These are phyloP conservation scores for Candida sanyaensis DNA, from an alignment of 1,139 yeast genomes.

Conservation along the genomic window DNA sequence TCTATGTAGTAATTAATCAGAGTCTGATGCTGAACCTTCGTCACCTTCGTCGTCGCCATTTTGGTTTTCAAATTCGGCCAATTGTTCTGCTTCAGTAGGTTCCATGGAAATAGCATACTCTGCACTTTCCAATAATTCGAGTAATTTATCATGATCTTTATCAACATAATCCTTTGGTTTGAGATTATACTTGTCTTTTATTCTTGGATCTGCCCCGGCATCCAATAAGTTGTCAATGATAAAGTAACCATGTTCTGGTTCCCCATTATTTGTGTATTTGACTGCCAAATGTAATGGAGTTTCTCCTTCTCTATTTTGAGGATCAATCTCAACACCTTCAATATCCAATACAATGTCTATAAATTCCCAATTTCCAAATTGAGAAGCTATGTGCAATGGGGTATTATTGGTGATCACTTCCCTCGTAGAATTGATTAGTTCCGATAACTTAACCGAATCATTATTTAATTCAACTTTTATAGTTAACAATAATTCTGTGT, in stretches of 20 bases:
- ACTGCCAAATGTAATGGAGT: slow-evolving; percentile 92
- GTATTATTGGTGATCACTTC: slow-evolving; percentile 82
- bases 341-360: slow-evolving; percentile 80
- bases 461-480: slow-evolving; percentile 50
- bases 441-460: slow-evolving; percentile 52
- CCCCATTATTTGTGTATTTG: slow-evolving; percentile 62
- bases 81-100: slow-evolving; percentile 29
- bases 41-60: slow-evolving; percentile 22
- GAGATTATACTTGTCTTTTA: slow-evolving; percentile 44
- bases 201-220: slow-evolving; percentile 87
- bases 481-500: slow-evolving; percentile 68
- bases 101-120: slow-evolving; percentile 65
- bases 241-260: slow-evolving; percentile 84
- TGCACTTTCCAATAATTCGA: slow-evolving; percentile 73
- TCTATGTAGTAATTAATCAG: slow-evolving; percentile 18
- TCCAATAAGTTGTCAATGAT: slow-evolving; percentile 81
- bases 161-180: slow-evolving; percentile 74
- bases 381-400: slow-evolving; percentile 80
- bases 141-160: slow-evolving; percentile 52
- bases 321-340: slow-evolving; percentile 91
- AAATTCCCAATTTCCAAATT: slow-evolving; percentile 83
- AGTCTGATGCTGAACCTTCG: slow-evolving; percentile 41
- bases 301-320: slow-evolving; percentile 72
- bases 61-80: slow-evolving; percentile 22
- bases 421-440: slow-evolving; percentile 63